Conservation (phyloP, 2,329 filamentous ascomycete genomes). For the Bisporella sp. region DNA sequence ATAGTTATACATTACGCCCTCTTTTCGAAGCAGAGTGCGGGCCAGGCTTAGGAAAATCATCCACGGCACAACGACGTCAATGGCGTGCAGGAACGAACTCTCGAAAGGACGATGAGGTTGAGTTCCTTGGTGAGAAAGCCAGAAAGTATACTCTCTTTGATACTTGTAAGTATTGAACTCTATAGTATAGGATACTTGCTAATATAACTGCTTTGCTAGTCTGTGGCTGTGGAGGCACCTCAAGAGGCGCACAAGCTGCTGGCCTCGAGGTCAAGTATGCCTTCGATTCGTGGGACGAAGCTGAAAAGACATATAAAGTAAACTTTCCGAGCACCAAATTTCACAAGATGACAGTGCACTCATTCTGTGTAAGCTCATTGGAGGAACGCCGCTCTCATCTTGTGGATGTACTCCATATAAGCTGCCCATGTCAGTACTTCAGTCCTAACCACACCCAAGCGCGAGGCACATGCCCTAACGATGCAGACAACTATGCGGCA, state of each 20-base stretch:
- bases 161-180: conserved; percentile 11
- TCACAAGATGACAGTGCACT: conserved; percentile 34
- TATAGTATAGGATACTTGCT: background rate
- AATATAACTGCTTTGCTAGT: conserved; percentile 24
- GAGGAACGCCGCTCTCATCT: conserved; percentile 14
- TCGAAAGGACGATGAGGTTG: background rate
- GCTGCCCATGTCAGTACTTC: conserved; percentile 70
- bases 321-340: conserved; percentile 18
- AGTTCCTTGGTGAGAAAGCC: background rate
- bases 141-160: conserved; percentile 14
- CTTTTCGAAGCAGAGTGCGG: conserved; percentile 8
- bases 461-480: conserved; percentile 39
- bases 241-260: conserved; percentile 51
- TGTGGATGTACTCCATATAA: conserved; percentile 66
- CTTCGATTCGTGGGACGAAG: conserved; percentile 48
- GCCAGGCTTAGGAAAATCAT: background rate
- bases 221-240: conserved; percentile 65
- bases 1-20: background rate
- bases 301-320: conserved; percentile 6
- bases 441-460: conserved; percentile 58
- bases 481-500: conserved; percentile 59
- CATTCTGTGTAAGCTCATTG: conserved; percentile 35
- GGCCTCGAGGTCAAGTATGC: conserved; percentile 53
- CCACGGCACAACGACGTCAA: background rate
- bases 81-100: conserved; percentile 5